Conservation (phyloP, 2,329 filamentous ascomycete species). For the Helicocarpus griseus region DNA sequence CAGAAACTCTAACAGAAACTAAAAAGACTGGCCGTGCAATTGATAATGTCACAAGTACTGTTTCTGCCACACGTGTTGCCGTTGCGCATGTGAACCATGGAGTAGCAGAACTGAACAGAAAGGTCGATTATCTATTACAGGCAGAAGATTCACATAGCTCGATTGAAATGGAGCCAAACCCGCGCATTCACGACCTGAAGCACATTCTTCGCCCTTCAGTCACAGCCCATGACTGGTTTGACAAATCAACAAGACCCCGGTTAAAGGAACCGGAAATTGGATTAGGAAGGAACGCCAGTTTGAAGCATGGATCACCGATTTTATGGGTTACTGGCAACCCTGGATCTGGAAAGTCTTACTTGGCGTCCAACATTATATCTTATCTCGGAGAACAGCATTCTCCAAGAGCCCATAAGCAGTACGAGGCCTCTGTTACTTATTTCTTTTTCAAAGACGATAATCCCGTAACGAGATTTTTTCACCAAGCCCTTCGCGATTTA, state of each 20-base stretch:
- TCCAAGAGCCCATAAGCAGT: constrained; percentile 13
- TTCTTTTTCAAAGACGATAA: constrained; percentile 44
- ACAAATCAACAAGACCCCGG: constrained; percentile 32
- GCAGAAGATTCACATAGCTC: constrained; percentile 7
- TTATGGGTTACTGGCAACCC: constrained; percentile 39
- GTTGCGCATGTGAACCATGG: constrained; percentile 2
- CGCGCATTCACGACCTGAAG: no score
- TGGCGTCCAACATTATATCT: constrained; percentile 36
- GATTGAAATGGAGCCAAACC: no score
- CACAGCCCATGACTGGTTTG: constrained; percentile 34
- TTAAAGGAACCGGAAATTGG: constrained; percentile 41
- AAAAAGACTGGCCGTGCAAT: constrained; percentile 9
- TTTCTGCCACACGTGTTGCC: not conserved
- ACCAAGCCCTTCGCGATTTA: constrained; percentile 38
- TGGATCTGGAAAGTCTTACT: constrained; percentile 39
- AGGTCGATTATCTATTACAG: not conserved
- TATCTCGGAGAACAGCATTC: constrained; percentile 26
- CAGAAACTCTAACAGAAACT: constrained; percentile 27
- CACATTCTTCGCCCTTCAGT: no score
- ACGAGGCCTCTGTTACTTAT: constrained; percentile 30
- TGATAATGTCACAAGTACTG: constrained; percentile 9
- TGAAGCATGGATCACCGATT: constrained; percentile 32
- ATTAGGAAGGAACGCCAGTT: constrained; percentile 33
- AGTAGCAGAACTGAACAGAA: constrained; percentile 5
- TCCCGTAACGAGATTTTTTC: constrained; percentile 36